Percentiles rank a stretch among this genome's conserved stretches.
phyloP scores from a whole-genome alignment of 495 filamentous ascomycete species.

The Hyphodiscus hymeniophilus region DNA sequence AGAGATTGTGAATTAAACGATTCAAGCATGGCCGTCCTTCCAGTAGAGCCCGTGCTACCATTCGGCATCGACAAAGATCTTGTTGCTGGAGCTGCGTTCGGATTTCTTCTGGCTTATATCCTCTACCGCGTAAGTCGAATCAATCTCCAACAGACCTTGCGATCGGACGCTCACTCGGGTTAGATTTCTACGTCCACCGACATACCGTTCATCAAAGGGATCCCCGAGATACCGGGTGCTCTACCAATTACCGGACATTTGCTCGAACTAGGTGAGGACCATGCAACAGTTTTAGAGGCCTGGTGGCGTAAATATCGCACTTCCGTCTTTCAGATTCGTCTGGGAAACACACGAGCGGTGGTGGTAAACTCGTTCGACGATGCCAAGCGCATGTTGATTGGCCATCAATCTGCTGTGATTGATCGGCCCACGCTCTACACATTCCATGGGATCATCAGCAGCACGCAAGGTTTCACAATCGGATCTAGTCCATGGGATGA shows the following conservation, averaged over 20 bases:
- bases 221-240: slow-evolving; percentile 44
- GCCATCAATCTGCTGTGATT: slow-evolving; percentile 38
- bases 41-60: too few relatives aligned
- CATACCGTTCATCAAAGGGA: slow-evolving; percentile 36
- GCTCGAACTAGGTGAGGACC: slow-evolving; percentile 45
- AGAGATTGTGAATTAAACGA: too few relatives aligned
- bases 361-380: slow-evolving; percentile 42
- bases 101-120: too few relatives aligned
- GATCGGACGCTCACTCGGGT: not conserved
- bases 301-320: slow-evolving; percentile 45
- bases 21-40: too few relatives aligned
- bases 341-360: slow-evolving; percentile 44
- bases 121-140: too few relatives aligned
- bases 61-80: too few relatives aligned
- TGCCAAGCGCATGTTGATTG: slow-evolving; percentile 36
- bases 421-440: slow-evolving; percentile 40
- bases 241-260: slow-evolving; percentile 45
- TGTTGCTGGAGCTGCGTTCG: too few relatives aligned
- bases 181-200: slow-evolving; percentile 27
- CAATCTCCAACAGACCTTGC: too few relatives aligned
- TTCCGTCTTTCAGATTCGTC: slow-evolving; percentile 46
- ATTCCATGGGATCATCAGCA: slow-evolving; percentile 40
- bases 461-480: slow-evolving; percentile 53
- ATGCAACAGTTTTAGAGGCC: slow-evolving; percentile 42
- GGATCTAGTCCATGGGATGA: slow-evolving; percentile 56